Conservation (phyloP, 306 rosid species). For the Senna siamea region DNA sequence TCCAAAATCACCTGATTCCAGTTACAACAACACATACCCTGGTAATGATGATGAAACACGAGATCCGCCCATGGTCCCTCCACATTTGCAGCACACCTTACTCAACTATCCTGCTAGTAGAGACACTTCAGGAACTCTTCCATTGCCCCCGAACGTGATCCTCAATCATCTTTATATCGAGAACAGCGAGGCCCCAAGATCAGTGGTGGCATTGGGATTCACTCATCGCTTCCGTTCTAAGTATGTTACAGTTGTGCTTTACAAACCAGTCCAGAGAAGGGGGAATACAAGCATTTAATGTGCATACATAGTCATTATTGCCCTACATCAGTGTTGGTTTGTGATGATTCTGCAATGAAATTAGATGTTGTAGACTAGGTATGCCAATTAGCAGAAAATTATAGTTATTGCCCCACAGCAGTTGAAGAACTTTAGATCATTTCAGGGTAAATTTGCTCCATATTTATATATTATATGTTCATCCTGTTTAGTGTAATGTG, state of each 20-base stretch:
- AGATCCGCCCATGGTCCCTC: conserved; percentile 85
- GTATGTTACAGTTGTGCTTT: conserved; percentile 89
- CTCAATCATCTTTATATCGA: conserved; percentile 96
- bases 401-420: conserved; percentile 14
- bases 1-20: conserved; percentile 81
- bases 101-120: conserved; percentile 63
- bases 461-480: not conserved
- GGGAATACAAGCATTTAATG: conserved; percentile 51
- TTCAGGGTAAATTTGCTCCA: not conserved
- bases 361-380: conserved; percentile 33
- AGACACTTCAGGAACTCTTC: conserved; percentile 61
- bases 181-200: conserved; percentile 76
- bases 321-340: conserved; percentile 22
- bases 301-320: conserved; percentile 34
- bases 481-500: not conserved
- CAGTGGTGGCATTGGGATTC: conserved; percentile 85
- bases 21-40: conserved; percentile 73
- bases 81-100: conserved; percentile 79
- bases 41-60: conserved; percentile 80
- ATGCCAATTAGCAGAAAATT: not conserved
- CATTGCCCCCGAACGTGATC: conserved; percentile 66
- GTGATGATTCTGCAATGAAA: conserved; percentile 38
- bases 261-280: conserved; percentile 92
- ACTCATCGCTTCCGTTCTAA: conserved; percentile 92
- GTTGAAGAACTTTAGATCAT: not conserved